These are phyloP conservation scores for Pythium utonaiense DNA, from an alignment of 352 stramenopile genomes.

Conservation along the genomic window DNA sequence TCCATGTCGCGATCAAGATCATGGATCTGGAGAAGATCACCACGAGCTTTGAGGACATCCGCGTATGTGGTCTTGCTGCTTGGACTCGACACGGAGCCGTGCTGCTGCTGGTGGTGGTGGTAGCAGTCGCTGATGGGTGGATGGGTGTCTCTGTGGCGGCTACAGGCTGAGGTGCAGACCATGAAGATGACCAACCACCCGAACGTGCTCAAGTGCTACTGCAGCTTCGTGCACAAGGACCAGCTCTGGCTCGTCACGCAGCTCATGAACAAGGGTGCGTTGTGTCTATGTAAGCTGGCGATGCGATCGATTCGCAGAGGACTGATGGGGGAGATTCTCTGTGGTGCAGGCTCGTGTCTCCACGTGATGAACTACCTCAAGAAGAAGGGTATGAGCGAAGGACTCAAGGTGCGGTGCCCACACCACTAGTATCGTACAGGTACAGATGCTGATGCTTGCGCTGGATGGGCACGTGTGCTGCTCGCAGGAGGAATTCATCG, in stretches of 20 bases:
- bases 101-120: background rate
- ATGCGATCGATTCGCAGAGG: background rate
- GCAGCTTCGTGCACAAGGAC: slow-evolving; percentile 96
- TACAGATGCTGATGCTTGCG: background rate
- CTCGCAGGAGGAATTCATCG: slow-evolving; percentile 92
- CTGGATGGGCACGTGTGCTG: background rate
- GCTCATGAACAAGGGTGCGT: slow-evolving; percentile 96
- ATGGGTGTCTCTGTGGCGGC: slow-evolving; percentile 18
- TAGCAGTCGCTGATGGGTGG: background rate
- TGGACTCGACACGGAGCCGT: too few species aligned
- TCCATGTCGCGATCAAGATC: slow-evolving; percentile 97
- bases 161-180: slow-evolving; percentile 93
- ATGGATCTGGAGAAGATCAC: slow-evolving; percentile 99
- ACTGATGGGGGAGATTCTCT: background rate
- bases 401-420: slow-evolving; percentile 44
- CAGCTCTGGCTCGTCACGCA: slow-evolving; percentile 99
- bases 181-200: slow-evolving; percentile 99
- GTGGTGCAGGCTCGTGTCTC: slow-evolving; percentile 85
- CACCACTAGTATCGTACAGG: too few species aligned
- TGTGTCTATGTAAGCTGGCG: slow-evolving; percentile 7
- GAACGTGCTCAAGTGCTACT: slow-evolving; percentile 98
- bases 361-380: slow-evolving; percentile 95
- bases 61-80: slow-evolving; percentile 31
- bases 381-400: slow-evolving; percentile 87
- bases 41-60: slow-evolving; percentile 91